Conservation (phyloP, 2,329 filamentous ascomycete species). For the Penicillium italicum region DNA sequence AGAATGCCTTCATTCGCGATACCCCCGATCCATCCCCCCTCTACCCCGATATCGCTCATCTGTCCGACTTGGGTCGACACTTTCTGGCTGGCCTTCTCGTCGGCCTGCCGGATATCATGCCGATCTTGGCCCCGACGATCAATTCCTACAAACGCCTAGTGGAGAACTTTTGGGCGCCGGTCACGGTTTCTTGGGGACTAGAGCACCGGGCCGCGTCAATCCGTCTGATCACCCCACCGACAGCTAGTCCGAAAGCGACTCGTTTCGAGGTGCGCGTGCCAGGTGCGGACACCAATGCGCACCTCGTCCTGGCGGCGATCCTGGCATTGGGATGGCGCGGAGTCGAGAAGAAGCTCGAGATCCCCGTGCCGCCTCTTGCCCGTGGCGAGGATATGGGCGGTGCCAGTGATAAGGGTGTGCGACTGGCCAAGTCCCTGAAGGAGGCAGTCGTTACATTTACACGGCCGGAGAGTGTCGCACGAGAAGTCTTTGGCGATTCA, state of each 20-base stretch:
- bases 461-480: slow-evolving; percentile 75
- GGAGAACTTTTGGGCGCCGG: slow-evolving; percentile 98
- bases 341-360: slow-evolving; percentile 84
- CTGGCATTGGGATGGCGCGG: slow-evolving; percentile 86
- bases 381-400: slow-evolving; percentile 81
- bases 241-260: slow-evolving; percentile 76
- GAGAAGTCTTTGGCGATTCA: slow-evolving; percentile 87
- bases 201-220: slow-evolving; percentile 93
- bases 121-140: slow-evolving; percentile 85
- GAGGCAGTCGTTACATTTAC: slow-evolving; percentile 80
- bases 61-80: slow-evolving; percentile 85
- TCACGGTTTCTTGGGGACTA: slow-evolving; percentile 94
- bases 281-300: slow-evolving; percentile 89
- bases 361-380: slow-evolving; percentile 76
- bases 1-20: slow-evolving; percentile 78
- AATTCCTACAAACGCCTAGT: slow-evolving; percentile 98
- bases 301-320: slow-evolving; percentile 81
- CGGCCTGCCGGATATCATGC: slow-evolving; percentile 93
- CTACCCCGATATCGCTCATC: slow-evolving; percentile 70
- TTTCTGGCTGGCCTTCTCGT: slow-evolving; percentile 89
- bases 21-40: slow-evolving; percentile 65
- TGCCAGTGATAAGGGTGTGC: slow-evolving; percentile 64
- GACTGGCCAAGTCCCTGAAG: slow-evolving; percentile 78
- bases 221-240: slow-evolving; percentile 83
- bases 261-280: slow-evolving; percentile 90